Evolutionary conservation across 2,329 filamentous ascomycete genomes (phyloP).

Genomic region (Leptographium galeiforme): DNA sequence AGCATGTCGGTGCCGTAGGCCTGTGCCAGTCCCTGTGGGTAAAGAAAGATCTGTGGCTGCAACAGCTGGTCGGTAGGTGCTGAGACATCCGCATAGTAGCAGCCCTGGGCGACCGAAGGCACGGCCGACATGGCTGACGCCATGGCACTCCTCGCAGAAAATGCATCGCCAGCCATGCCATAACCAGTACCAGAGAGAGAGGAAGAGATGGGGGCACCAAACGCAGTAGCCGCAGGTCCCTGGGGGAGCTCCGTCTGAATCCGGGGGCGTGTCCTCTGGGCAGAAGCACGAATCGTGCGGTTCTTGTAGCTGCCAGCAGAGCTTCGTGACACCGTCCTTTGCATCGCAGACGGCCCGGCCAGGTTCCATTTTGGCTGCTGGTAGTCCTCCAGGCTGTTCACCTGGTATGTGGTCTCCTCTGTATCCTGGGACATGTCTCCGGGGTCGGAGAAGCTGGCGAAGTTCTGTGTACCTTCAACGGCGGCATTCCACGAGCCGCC

Average conservation of each 20-base stretch:
- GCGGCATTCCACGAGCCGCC: conserved; percentile 42
- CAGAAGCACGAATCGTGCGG: conserved; percentile 26
- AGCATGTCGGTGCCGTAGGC: conserved; percentile 34
- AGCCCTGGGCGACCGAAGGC: conserved; percentile 7
- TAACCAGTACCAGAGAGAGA: conserved; percentile 16
- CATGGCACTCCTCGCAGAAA: neutral
- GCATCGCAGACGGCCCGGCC: conserved; percentile 29
- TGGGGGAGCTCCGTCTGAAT: conserved; percentile 35
- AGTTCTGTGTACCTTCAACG: conserved; percentile 48
- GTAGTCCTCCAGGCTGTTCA: neutral
- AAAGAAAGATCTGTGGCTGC: conserved; percentile 38
- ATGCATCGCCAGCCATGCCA: conserved; percentile 38
- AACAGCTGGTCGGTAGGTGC: conserved; percentile 22
- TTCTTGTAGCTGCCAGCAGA: conserved; percentile 32
- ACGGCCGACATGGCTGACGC: conserved; percentile 3
- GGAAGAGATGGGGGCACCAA: conserved; percentile 17
- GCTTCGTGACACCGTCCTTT: conserved; percentile 28
- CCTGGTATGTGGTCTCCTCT: conserved; percentile 35
- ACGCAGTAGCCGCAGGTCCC: conserved; percentile 22
- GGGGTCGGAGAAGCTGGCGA: conserved; percentile 37
- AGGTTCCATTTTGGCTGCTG: conserved; percentile 28
- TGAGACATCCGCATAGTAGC: conserved; percentile 24
- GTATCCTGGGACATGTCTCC: conserved; percentile 35
- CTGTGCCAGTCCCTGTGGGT: conserved; percentile 32
- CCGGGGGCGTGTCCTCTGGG: conserved; percentile 28